Base-by-base conservation (phyloP, 176 grass and related monocot species). In the Alopecurus myosuroides region DNA sequence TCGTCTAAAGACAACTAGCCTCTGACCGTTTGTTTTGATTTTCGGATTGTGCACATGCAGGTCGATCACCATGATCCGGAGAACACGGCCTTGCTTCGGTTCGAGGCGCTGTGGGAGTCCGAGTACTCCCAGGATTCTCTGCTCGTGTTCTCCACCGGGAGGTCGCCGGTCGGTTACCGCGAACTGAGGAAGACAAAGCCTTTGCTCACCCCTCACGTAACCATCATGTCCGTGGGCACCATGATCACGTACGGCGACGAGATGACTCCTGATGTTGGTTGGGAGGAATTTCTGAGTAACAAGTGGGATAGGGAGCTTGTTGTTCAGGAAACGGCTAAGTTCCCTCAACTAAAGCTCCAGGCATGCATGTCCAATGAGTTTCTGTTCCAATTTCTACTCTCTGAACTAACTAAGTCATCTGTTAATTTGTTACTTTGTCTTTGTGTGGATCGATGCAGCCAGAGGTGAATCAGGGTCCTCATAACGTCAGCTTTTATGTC, bases 201-300 rank as follows among this genome's bases (percentile, higher is more conserved):
- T 44, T 51, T 98, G 64, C 65, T 98, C 53, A 93, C 90, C 8
- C 95, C 95, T 0, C 93, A 98, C 76, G 90, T 98, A 66, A 95
- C 93, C 28, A 93, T 98, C 73, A 95, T 93, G 91, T 98, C 95
- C 26, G 95, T 98, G 5, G 95, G 95, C 17, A 98, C 93, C 22
- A 91, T 95, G 85, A 95, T 98, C 77, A 81, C 93, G 15, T 98
- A 95, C 20, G 95, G 95, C 12, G 91, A 95, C 52, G 80, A 90
- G 15, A 98, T 98, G 95, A 88, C 93, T 63, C 85, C 88, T 80
- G 95, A 98, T 77, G 82, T 87, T 69, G 91, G 77, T 2, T 93
- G 95, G 95, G 93, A 88, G 1, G 42, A 91, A 71, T 60, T 88
- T 72, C 82, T 98, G 42, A 87, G 84, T 79, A 78, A 88, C 3